Conservation (phyloP, 192 early-diverging fungal species). For the Rhizophagus sp. region DNA sequence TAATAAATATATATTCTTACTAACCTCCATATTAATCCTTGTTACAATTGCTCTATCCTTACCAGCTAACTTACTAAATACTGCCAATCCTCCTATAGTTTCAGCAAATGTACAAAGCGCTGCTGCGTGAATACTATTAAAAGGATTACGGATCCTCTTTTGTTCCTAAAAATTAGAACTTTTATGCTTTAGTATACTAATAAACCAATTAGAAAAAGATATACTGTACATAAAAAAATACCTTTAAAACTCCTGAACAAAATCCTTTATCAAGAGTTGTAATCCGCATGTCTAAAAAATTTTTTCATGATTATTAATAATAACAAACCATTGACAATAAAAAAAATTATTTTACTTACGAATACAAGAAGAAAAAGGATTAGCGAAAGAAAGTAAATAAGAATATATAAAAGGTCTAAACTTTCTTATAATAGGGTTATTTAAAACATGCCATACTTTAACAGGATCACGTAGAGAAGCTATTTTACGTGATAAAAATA, state of each 20-base stretch:
- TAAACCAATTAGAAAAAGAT: neutral
- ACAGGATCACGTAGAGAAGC: conserved; percentile 40
- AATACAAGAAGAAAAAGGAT: conserved; percentile 53
- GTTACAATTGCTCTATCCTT: conserved; percentile 53
- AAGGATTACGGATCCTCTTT: conserved; percentile 51
- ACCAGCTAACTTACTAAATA: conserved; percentile 45
- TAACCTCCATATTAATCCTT: conserved; percentile 55
- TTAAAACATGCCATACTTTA: conserved; percentile 52
- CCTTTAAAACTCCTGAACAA: conserved; percentile 56
- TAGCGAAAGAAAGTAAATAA: conserved; percentile 43
- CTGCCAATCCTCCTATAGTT: conserved; percentile 55
- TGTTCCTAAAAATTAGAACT: conserved; percentile 43
- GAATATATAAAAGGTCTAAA: conserved; percentile 53
- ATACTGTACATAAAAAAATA: conserved; percentile 19
- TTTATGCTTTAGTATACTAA: neutral
- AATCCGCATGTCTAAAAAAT: conserved; percentile 48
- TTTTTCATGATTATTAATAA: neutral
- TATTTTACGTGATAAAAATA: neutral
- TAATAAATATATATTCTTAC: neutral
- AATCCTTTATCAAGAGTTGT: conserved; percentile 56
- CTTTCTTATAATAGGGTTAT: conserved; percentile 36
- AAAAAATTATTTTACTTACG: conserved; percentile 30
- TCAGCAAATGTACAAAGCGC: conserved; percentile 59
- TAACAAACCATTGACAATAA: neutral
- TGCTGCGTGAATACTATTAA: conserved; percentile 53